phyloP scores from a whole-genome alignment of 441 rosid species.

The Omphalea diandra region DNA sequence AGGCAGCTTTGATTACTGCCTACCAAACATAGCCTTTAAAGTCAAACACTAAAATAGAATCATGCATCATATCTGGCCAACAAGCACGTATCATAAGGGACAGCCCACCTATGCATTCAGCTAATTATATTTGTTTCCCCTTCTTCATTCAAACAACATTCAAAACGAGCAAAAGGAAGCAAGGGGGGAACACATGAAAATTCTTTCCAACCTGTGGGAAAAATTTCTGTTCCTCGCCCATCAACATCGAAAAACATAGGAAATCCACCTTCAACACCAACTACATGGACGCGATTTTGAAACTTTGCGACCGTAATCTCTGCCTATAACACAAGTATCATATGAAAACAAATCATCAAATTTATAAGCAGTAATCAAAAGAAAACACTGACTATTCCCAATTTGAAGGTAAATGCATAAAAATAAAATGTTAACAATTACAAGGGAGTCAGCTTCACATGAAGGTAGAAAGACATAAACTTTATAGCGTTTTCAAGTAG shows the following conservation, averaged over 20 bases:
- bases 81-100: neutral
- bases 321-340: slow-evolving; percentile 41
- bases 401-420: neutral
- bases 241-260: slow-evolving; percentile 88
- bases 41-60: neutral
- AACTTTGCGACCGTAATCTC: slow-evolving; percentile 81
- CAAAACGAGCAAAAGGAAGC: neutral
- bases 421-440: neutral
- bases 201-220: slow-evolving; percentile 62
- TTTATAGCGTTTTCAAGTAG: neutral
- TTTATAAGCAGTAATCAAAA: neutral
- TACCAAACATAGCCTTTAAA: no score
- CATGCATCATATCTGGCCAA: neutral
- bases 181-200: neutral
- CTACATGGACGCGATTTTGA: slow-evolving; percentile 77
- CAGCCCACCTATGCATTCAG: neutral
- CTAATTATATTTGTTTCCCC: neutral
- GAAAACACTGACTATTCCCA: neutral
- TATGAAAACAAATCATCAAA: neutral
- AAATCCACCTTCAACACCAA: slow-evolving; percentile 72
- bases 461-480: neutral
- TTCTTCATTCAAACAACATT: neutral
- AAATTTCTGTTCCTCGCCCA: slow-evolving; percentile 81
- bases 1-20: no score
- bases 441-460: neutral